A percentile compares a stretch with the other conserved stretches of the same genome.
Conservation (phyloP, 345 rosid genomes). For the Carallia pectinifolia region DNA sequence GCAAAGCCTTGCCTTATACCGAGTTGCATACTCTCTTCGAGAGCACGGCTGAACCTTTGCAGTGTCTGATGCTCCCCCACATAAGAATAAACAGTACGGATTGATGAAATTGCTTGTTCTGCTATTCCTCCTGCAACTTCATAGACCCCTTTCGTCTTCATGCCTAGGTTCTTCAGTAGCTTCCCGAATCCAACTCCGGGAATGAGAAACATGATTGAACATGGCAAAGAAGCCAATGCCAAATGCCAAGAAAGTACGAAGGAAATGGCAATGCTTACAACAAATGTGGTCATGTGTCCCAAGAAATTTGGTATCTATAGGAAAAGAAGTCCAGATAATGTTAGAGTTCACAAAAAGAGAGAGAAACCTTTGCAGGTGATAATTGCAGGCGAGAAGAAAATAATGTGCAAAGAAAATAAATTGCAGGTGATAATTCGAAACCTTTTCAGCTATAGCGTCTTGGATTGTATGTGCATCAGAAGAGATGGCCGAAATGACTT, state of each 20-base stretch:
- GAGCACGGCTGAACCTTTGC: slow-evolving; percentile 32
- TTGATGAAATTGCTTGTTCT: slow-evolving; percentile 54
- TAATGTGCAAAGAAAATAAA: neutral
- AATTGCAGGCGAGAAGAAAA: neutral
- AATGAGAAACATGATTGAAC: slow-evolving; percentile 38
- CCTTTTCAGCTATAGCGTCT: slow-evolving; percentile 50
- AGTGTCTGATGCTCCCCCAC: slow-evolving; percentile 48
- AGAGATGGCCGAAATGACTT: slow-evolving; percentile 42
- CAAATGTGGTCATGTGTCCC: slow-evolving; percentile 41
- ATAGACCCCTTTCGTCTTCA: slow-evolving; percentile 38
- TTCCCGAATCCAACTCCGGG: slow-evolving; percentile 49
- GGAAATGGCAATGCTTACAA: slow-evolving; percentile 33
- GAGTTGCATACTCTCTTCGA: slow-evolving; percentile 38
- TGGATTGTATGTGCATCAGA: slow-evolving; percentile 50
- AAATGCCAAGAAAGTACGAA: slow-evolving; percentile 53
- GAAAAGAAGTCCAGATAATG: neutral
- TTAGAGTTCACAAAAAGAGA: neutral
- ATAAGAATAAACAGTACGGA: slow-evolving; percentile 51
- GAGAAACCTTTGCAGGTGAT: neutral
- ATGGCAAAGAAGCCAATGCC: slow-evolving; percentile 46
- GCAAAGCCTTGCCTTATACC: slow-evolving; percentile 48
- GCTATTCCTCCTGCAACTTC: slow-evolving; percentile 47
- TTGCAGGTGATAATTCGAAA: slow-evolving; percentile 1
- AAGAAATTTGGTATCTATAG: slow-evolving; percentile 44
- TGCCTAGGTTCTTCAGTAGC: slow-evolving; percentile 38